phyloP scores from a whole-genome alignment of 306 rosid genomes.

The Dryas drummondii region DNA sequence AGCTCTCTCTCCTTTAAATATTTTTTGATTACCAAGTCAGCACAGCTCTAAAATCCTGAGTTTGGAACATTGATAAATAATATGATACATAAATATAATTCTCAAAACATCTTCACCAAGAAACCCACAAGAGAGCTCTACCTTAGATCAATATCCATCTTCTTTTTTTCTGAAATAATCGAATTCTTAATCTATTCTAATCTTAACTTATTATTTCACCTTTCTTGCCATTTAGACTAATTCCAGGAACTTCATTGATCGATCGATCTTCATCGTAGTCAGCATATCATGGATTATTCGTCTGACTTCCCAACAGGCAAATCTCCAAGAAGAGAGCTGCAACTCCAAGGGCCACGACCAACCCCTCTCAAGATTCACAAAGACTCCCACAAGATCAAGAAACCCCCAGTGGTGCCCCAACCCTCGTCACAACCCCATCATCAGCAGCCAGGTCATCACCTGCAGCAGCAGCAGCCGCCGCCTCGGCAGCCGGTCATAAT shows the following conservation, averaged over 20 bases:
- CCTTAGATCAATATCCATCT: not conserved
- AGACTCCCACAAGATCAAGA: constrained; percentile 75
- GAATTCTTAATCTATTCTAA: too few species aligned
- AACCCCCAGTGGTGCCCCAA: constrained; percentile 60
- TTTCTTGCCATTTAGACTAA: too few species aligned
- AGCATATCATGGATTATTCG: constrained; percentile 23
- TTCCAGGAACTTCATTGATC: too few species aligned
- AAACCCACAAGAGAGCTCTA: not conserved
- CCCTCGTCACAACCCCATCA: not conserved
- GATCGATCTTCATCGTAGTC: not conserved
- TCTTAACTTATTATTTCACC: too few species aligned
- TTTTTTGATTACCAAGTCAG: not conserved
- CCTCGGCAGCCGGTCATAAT: constrained; percentile 69
- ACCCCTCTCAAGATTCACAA: constrained; percentile 60
- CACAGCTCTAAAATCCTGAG: too few species aligned
- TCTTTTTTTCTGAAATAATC: not conserved
- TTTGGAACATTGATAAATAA: constrained; percentile 17
- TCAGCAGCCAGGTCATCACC: constrained; percentile 33
- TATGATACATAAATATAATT: not conserved
- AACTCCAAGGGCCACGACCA: constrained; percentile 81
- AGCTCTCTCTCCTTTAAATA: constrained; percentile 18
- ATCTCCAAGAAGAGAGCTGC: constrained; percentile 71
- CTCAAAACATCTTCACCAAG: not conserved
- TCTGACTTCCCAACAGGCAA: constrained; percentile 27
- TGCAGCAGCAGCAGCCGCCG: constrained; percentile 31